Evolutionary conservation across 1,139 yeast genomes (phyloP), one percentile per base, ranked within the genome.

Genomic region (Meyerozyma sp.): DNA sequence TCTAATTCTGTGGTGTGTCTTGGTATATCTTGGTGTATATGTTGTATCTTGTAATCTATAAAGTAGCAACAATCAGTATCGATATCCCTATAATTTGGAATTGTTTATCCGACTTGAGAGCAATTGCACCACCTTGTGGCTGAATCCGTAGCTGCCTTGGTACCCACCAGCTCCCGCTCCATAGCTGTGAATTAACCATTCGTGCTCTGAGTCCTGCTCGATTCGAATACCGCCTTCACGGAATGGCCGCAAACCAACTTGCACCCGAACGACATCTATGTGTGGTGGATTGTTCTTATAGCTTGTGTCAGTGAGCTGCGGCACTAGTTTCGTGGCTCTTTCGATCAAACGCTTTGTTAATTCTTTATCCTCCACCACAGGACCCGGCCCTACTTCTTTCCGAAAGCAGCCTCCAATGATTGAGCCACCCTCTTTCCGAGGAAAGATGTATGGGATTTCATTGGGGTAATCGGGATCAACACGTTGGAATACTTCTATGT

Each of bases 341-440:
- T 51, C 58, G 5, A 70, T 44, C 6, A 75, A 65, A 40, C 81
- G 57, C 36, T 64, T 46, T 2, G 73, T 66, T 49, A 73, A 59
- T 21, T 51, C 70, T 3, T 51, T 49, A 47, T 74, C 76, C 43
- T 63, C 72, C 5, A n/a, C 16, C 16, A 13, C 10, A 1, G 51
- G 49, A 1, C 53, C 51, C 18, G 55, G 51, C 38, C 55, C 55
- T 34, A 57, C 59, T 29, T 62, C 50, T 1, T 49, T 51, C 14
- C 59, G 51, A 49, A 72, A 70, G 48, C 77, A 69, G 1, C 82
- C 82, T 1, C 82, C 82, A 41, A 77, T 66, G 26, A 76, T 70
- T 20, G 73, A 61, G 2, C 81, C 82, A 11, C 82, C 82, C 55
- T 77, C 82, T 46, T 69, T 68, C 40, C 82, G 57, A 6, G 82